Base-by-base conservation (phyloP, 1,284 basidiomycete species). In the Tranzscheliella williamsii region DNA sequence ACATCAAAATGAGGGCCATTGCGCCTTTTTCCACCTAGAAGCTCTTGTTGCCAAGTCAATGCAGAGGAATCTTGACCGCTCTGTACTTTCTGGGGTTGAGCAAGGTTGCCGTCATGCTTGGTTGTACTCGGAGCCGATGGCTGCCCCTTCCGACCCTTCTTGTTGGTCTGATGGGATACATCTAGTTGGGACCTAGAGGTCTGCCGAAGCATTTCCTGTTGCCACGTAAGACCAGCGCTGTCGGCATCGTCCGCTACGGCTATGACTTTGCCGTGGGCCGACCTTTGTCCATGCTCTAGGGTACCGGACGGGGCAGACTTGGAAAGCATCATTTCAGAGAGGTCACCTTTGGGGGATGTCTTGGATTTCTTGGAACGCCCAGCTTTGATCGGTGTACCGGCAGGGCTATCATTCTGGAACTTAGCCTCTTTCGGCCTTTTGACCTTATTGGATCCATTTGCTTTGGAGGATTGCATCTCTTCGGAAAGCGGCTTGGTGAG, bases 21-120 rank as follows among this genome's bases (percentile, higher is more conserved):
- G 23, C 54, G 55, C 47, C 62, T 65, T 47, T 69, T 57, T 37
- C 43, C 49, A 16, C 48, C 55, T 11, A 71, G 34, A 8, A 69
- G 50, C 42, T 65, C 66, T 27, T 71, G 68, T 45, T 71, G 68
- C 68, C 68, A 71, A 22, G 66, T 71, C 32, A 69, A 23, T 15
- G 56, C 53, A n/a, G 55, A 51, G 17, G 63, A 61, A 29, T 53
- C 62, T 17, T 43, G 46, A 6, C 53, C 52, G 16, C 47, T 46
- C 36, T 67, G 51, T n/a, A 58, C 46, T 34, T 49, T 47, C 37
- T 62, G 54, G 24, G 55, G 55, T 27, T 55, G 55, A 15, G 55
- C 61, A 7, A 65, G 45, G 41, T 51, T 55, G 27, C 55, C 61
- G 42, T 65, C 55, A 20, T 60, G 62, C 45, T 67, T 62, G n/a